phyloP scores from a whole-genome alignment of 345 rosid genomes.

The Clarkia xantiana region DNA sequence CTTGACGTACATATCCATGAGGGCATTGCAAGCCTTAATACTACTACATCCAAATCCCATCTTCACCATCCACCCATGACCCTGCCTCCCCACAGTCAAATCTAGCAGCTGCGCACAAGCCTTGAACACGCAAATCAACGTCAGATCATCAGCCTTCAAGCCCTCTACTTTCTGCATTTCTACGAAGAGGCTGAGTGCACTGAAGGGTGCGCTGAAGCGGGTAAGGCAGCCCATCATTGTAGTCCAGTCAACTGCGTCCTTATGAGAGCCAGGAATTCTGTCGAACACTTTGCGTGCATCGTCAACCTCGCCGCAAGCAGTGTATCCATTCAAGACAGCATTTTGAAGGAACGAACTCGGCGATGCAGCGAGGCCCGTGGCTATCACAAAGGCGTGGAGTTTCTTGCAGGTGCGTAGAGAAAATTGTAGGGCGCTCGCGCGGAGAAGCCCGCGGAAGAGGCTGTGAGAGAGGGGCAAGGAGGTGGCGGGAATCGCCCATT shows the following conservation, averaged over 20 bases:
- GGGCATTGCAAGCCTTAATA: constrained; percentile 38
- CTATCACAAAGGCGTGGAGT: constrained; percentile 46
- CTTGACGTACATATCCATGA: constrained; percentile 68
- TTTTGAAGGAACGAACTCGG: constrained; percentile 42
- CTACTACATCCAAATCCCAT: constrained; percentile 23
- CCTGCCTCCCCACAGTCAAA: constrained; percentile 36
- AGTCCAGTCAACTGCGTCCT: constrained; percentile 65
- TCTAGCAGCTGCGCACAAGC: constrained; percentile 39
- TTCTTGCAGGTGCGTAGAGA: constrained; percentile 32
- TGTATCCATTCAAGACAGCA: constrained; percentile 42
- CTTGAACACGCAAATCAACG: constrained; percentile 36
- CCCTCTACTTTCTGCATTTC: constrained; percentile 26
- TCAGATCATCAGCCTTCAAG: constrained; percentile 40
- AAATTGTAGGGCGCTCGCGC: constrained; percentile 30
- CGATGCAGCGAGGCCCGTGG: constrained; percentile 23
- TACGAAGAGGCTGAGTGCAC: constrained; percentile 27
- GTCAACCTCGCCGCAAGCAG: constrained; percentile 19
- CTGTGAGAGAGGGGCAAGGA: constrained; percentile 4
- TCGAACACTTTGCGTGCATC: constrained; percentile 53
- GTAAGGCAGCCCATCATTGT: constrained; percentile 39
- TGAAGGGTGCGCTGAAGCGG: constrained; percentile 11
- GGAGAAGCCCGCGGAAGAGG: constrained; percentile 40
- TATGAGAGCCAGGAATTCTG: constrained; percentile 43
- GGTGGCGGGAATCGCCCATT: constrained; percentile 3
- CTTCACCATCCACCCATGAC: constrained; percentile 45